Conservation (phyloP, 2,329 filamentous ascomycete species). For the Amylocarpus encephaloides region DNA sequence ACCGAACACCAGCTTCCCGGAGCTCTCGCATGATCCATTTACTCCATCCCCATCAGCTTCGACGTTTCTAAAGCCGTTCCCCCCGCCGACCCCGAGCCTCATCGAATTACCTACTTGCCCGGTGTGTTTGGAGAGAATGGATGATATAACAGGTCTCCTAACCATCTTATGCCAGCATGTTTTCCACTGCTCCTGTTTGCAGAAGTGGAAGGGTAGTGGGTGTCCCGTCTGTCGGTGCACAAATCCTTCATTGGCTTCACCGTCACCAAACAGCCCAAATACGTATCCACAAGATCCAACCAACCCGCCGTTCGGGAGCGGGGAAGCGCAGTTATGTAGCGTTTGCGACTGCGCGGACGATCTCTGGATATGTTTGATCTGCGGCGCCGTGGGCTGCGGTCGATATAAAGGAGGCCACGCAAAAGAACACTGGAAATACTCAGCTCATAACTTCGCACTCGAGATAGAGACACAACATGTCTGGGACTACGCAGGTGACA, state of each 20-base stretch:
- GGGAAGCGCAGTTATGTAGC: constrained; percentile 66
- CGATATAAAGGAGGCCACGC: constrained; percentile 91
- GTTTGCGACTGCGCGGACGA: constrained; percentile 76
- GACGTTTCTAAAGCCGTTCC: constrained; percentile 47
- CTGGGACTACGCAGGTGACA: constrained; percentile 95
- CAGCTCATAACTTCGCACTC: constrained; percentile 83
- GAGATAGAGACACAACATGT: constrained; percentile 92
- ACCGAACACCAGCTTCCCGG: constrained; percentile 42
- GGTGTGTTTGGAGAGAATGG: constrained; percentile 95
- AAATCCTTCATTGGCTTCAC: constrained; percentile 43
- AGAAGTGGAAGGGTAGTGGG: constrained; percentile 91
- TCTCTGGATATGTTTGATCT: constrained; percentile 93
- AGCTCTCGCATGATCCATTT: constrained; percentile 59
- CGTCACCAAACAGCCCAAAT: constrained; percentile 17
- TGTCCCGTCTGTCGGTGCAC: constrained; percentile 95
- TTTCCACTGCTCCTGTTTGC: constrained; percentile 92
- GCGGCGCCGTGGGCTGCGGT: constrained; percentile 86
- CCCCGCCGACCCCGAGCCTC: constrained; percentile 69
- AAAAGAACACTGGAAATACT: constrained; percentile 87
- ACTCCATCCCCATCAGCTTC: constrained; percentile 44
- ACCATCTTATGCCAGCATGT: constrained; percentile 97
- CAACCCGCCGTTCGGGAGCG: constrained; percentile 54
- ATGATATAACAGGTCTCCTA: constrained; percentile 88
- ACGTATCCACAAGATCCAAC: constrained; percentile 36
- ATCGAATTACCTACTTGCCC: constrained; percentile 93